These are phyloP conservation scores for Ananas comosus DNA, from an alignment of 176 grass and related monocot species.

Conservation along the genomic window DNA sequence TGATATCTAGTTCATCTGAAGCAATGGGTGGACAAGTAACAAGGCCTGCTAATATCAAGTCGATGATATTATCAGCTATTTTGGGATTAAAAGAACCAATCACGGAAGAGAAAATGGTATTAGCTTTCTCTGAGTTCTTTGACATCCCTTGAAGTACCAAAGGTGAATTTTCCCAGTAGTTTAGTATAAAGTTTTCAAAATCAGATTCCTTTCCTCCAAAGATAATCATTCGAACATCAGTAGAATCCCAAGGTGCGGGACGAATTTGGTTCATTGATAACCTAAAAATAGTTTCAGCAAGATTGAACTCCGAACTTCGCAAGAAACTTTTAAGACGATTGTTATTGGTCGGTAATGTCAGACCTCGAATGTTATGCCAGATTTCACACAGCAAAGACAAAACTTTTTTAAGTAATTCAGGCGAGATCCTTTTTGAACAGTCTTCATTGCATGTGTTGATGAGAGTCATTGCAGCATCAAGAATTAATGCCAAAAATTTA, in stretches of 20 bases:
- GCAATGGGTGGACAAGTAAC: conserved; percentile 64
- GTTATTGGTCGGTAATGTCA: not conserved
- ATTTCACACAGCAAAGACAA: conserved; percentile 38
- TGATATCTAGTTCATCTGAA: conserved; percentile 68
- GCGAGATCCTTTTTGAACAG: conserved; percentile 16
- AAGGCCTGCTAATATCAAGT: conserved; percentile 41
- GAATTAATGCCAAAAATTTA: conserved; percentile 24
- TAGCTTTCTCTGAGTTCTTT: conserved; percentile 8
- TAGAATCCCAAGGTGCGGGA: conserved; percentile 17
- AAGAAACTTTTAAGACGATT: not conserved
- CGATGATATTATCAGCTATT: conserved; percentile 33
- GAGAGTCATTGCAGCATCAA: conserved; percentile 37
- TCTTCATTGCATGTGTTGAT: conserved; percentile 40
- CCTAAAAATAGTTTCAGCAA: conserved; percentile 75
- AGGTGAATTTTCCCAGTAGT: conserved; percentile 58
- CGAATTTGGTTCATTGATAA: conserved; percentile 40
- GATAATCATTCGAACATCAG: conserved; percentile 25
- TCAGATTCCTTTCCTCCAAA: conserved; percentile 40
- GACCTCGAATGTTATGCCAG: conserved; percentile 21
- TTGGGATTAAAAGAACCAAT: conserved; percentile 27
- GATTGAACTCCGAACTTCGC: conserved; percentile 30
- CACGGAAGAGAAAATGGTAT: conserved; percentile 43
- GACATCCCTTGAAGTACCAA: conserved; percentile 32
- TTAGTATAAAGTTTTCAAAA: conserved; percentile 41
- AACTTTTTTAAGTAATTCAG: conserved; percentile 25